phyloP scores from a whole-genome alignment of 345 rosid genomes.

The Populus pruinosa region DNA sequence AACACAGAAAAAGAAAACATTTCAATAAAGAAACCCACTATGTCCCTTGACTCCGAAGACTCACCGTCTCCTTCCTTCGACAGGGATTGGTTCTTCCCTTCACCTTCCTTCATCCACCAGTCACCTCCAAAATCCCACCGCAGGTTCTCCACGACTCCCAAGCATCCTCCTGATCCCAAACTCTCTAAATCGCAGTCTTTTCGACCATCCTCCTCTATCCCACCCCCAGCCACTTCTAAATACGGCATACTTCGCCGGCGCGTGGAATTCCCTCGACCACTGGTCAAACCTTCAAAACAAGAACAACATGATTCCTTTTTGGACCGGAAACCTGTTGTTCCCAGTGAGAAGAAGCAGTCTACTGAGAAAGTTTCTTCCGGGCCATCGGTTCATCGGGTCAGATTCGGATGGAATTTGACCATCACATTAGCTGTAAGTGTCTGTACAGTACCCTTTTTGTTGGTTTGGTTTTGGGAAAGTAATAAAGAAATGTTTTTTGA shows the following conservation, averaged over 20 bases:
- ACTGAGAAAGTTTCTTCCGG: conserved; percentile 1
- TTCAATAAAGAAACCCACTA: conserved; percentile 12
- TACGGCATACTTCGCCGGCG: conserved; percentile 36
- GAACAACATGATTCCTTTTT: conserved; percentile 14
- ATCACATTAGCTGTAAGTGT: conserved; percentile 36
- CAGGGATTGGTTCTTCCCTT: conserved; percentile 72
- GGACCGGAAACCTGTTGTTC: conserved; percentile 10
- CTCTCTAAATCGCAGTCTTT: conserved; percentile 22
- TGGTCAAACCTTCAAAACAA: conserved; percentile 11
- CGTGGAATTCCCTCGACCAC: conserved; percentile 20
- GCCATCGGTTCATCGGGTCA: conserved; percentile 22
- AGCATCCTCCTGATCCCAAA: conserved; percentile 15
- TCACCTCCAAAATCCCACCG: conserved; percentile 31
- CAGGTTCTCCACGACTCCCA: conserved; percentile 41
- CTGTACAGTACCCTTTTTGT: background rate
- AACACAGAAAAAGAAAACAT: too few species aligned
- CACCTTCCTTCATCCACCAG: conserved; percentile 47
- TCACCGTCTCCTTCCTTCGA: conserved; percentile 25
- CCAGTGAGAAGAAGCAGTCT: conserved; percentile 14
- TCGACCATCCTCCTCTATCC: conserved; percentile 14
- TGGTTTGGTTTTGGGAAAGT: background rate
- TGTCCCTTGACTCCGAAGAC: conserved; percentile 35
- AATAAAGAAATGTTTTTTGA: background rate
- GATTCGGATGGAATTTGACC: conserved; percentile 46
- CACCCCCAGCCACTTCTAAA: conserved; percentile 20